Conservation (phyloP, 768 basidiomycete species). For the Gautieria morchelliformis region DNA sequence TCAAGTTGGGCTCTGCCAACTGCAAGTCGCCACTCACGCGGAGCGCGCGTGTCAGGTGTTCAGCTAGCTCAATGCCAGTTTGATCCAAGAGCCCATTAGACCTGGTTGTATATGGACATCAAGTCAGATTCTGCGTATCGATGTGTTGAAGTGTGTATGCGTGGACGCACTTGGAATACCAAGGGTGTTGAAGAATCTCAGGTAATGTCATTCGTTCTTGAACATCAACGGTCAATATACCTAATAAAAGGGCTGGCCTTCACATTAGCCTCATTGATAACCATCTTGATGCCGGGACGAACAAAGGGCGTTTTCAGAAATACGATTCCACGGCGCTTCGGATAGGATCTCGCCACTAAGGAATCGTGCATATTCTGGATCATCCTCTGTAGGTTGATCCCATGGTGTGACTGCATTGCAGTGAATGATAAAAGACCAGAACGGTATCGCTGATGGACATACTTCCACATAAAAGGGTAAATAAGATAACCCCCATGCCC, state of each 20-base stretch:
- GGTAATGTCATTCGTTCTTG: slow-evolving; percentile 53
- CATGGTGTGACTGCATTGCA: slow-evolving; percentile 77
- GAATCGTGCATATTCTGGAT: slow-evolving; percentile 71
- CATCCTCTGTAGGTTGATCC: slow-evolving; percentile 74
- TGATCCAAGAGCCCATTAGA: slow-evolving; percentile 59
- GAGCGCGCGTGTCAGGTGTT: slow-evolving; percentile 60
- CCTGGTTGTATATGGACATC: slow-evolving; percentile 25
- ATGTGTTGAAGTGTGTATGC: neutral
- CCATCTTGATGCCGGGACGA: slow-evolving; percentile 17
- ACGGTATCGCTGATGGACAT: slow-evolving; percentile 21
- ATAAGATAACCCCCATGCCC: slow-evolving; percentile 93
- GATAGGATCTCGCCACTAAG: slow-evolving; percentile 62
- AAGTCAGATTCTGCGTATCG: neutral
- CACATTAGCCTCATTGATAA: neutral
- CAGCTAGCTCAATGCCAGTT: slow-evolving; percentile 46
- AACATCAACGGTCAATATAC: slow-evolving; percentile 67
- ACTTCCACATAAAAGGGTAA: slow-evolving; percentile 88
- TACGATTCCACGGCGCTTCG: slow-evolving; percentile 71
- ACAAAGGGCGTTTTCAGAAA: slow-evolving; percentile 56
- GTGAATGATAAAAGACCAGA: neutral
- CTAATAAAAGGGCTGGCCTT: slow-evolving; percentile 58
- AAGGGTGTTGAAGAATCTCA: slow-evolving; percentile 51
- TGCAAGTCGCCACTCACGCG: slow-evolving; percentile 65
- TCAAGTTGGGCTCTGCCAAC: slow-evolving; percentile 51
- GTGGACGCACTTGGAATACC: slow-evolving; percentile 52